These are phyloP conservation scores for Pleurotus tuoliensis DNA, from an alignment of 768 basidiomycete species.

Conservation along the genomic window DNA sequence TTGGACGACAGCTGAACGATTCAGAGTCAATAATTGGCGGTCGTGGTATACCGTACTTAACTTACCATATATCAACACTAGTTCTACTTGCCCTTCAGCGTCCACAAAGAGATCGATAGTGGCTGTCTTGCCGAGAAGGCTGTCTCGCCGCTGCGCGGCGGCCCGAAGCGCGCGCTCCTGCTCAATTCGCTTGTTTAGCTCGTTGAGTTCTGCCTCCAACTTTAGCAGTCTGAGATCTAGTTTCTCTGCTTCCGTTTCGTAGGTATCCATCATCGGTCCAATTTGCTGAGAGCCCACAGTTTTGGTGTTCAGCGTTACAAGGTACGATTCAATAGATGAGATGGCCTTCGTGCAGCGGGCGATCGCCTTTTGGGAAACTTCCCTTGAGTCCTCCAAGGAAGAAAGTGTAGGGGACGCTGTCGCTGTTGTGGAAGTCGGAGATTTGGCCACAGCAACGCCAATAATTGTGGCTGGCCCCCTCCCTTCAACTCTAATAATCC, in stretches of 20 bases:
- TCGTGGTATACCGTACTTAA: neutral
- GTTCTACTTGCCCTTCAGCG: conserved; percentile 22
- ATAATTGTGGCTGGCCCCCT: conserved; percentile 30
- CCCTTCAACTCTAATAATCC: conserved; percentile 26
- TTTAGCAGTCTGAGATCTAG: conserved; percentile 21
- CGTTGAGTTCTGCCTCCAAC: conserved; percentile 16
- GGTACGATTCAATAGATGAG: conserved; percentile 20
- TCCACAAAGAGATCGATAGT: conserved; percentile 24
- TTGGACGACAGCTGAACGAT: conserved; percentile 2
- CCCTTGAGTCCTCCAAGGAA: conserved; percentile 14
- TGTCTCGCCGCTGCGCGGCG: conserved; percentile 10
- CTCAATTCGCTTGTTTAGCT: conserved; percentile 15
- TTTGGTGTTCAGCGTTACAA: conserved; percentile 22
- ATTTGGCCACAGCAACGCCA: conserved; percentile 27
- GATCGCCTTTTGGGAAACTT: conserved; percentile 17
- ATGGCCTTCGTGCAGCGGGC: conserved; percentile 19
- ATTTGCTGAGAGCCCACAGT: conserved; percentile 18
- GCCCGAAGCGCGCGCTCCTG: conserved; percentile 13
- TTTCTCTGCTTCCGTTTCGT: conserved; percentile 19
- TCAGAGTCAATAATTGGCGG: neutral
- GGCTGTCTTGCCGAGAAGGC: conserved; percentile 13
- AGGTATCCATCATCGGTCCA: conserved; percentile 15
- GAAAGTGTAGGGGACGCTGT: conserved; percentile 17
- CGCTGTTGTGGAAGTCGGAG: conserved; percentile 1
- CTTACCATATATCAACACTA: conserved; percentile 30